A percentile compares a stretch with the other conserved stretches of the same genome.
phyloP scores from a whole-genome alignment of 2,329 filamentous ascomycete species.

The Sporothrix pseudoabietina region DNA sequence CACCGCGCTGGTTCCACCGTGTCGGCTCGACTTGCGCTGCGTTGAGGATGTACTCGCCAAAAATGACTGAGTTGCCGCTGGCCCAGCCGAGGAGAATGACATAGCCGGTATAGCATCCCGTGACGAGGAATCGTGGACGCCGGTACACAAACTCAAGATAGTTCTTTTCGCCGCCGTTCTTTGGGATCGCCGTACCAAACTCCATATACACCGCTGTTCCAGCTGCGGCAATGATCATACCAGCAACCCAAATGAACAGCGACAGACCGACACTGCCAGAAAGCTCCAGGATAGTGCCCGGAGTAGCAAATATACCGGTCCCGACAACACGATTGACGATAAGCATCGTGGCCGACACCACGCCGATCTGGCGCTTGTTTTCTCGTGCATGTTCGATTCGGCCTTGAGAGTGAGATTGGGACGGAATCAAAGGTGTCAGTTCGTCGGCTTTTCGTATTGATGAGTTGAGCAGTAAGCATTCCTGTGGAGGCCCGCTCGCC shows the following conservation, averaged over 20 bases:
- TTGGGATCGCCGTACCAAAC: constrained; percentile 65
- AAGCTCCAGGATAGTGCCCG: constrained; percentile 57
- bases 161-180: constrained; percentile 67
- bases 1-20: constrained; percentile 67
- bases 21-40: constrained; percentile 63
- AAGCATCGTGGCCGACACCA: constrained; percentile 58
- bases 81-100: constrained; percentile 67
- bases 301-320: constrained; percentile 68
- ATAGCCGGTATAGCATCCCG: constrained; percentile 62
- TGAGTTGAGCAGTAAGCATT: neutral
- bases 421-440: neutral
- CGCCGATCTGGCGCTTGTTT: constrained; percentile 57
- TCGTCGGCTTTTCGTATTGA: neutral
- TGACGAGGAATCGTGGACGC: constrained; percentile 62
- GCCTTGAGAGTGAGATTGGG: constrained; percentile 33
- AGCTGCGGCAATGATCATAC: constrained; percentile 62
- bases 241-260: constrained; percentile 64
- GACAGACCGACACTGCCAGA: constrained; percentile 64
- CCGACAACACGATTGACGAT: constrained; percentile 69
- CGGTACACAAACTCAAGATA: constrained; percentile 67
- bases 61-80: constrained; percentile 67
- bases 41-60: constrained; percentile 70
- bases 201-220: constrained; percentile 68
- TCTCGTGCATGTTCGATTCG: constrained; percentile 48
- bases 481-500: neutral